Evolutionary conservation across 306 rosid genomes (phyloP).

Genomic region (Prunus mongolica): DNA sequence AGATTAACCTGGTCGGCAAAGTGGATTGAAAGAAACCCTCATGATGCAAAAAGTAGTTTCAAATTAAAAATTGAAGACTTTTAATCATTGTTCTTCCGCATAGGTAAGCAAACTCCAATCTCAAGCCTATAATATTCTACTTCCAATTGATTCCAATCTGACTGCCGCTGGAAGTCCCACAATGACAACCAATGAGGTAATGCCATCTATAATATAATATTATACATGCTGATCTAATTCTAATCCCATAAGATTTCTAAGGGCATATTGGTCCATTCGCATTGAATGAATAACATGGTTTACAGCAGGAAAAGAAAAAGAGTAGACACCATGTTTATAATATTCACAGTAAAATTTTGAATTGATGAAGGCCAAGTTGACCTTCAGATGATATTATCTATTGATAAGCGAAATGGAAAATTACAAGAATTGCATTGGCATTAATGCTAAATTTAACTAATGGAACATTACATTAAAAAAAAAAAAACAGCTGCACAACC

Average conservation of each 20-base stretch:
- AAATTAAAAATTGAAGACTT: background rate
- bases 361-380: background rate
- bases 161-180: background rate
- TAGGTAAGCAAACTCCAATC: background rate
- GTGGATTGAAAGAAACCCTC: background rate
- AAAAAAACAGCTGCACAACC: conserved; percentile 1
- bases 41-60: background rate
- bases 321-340: too few relatives aligned
- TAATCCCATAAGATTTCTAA: background rate
- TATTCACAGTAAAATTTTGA: background rate
- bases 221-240: background rate
- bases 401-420: background rate
- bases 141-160: conserved; percentile 5
- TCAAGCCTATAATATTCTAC: background rate
- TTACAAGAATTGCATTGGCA: conserved; percentile 17
- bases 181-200: background rate
- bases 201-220: background rate
- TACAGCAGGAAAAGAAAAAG: background rate
- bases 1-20: background rate
- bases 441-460: background rate
- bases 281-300: background rate
- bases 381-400: background rate
- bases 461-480: background rate
- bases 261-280: background rate
- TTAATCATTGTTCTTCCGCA: background rate